Evolutionary conservation across 2,329 filamentous ascomycete species (phyloP).

Genomic region (Biscogniauxia sp.): DNA sequence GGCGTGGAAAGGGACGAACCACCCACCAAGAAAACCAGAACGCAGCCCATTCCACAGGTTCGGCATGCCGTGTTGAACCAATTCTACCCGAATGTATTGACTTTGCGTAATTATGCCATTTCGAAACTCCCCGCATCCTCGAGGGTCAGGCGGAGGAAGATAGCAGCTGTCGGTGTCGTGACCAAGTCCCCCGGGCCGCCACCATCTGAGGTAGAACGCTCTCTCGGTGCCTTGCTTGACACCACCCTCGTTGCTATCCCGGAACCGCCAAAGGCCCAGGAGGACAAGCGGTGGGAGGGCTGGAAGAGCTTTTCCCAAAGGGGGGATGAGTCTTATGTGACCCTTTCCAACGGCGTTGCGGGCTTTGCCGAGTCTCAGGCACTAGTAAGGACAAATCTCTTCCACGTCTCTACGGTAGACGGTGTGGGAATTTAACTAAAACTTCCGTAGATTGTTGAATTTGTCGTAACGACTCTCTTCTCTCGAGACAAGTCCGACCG

Average conservation of each 20-base stretch:
- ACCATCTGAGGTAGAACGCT: constrained; percentile 35
- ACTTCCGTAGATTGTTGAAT: constrained; percentile 67
- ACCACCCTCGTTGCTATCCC: constrained; percentile 62
- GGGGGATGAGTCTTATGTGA: constrained; percentile 57
- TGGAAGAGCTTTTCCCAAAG: constrained; percentile 62
- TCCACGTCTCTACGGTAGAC: constrained; percentile 1
- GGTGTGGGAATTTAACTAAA: constrained; percentile 9
- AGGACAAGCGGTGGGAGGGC: constrained; percentile 48
- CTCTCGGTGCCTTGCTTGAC: constrained; percentile 63
- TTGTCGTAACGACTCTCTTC: constrained; percentile 76
- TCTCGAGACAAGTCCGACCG: constrained; percentile 48
- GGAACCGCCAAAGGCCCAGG: constrained; percentile 29
- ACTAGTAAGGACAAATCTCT: constrained; percentile 50
- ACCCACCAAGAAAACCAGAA: constrained; percentile 19
- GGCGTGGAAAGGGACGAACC: constrained; percentile 9
- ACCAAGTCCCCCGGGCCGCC: constrained; percentile 12
- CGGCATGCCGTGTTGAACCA: constrained; percentile 63
- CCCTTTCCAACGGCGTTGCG: constrained; percentile 46
- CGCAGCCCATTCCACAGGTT: constrained; percentile 21
- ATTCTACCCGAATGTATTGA: constrained; percentile 65
- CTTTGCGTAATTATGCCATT: constrained; percentile 70
- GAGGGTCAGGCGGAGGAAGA: constrained; percentile 57
- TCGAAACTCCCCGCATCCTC: constrained; percentile 65
- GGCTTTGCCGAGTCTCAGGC: constrained; percentile 55
- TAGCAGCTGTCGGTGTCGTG: constrained; percentile 43